Conservation (phyloP, 176 grass and related monocot species). For the Hsuehochloa calcarea region DNA sequence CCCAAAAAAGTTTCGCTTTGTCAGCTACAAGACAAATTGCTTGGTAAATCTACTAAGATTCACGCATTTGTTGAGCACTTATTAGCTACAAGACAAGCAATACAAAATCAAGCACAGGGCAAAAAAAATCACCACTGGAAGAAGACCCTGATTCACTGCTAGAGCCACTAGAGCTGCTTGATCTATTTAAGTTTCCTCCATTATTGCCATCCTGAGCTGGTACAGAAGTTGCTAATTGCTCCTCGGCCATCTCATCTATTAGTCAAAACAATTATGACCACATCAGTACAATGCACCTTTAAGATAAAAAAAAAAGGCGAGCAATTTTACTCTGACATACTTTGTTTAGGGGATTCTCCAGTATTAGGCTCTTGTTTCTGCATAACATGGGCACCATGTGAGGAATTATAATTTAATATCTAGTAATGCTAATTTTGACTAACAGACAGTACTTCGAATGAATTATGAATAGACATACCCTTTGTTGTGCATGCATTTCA, state of each 20-base stretch:
- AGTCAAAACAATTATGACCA: not conserved
- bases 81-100: not conserved
- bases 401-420: not conserved
- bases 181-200: conserved; percentile 58
- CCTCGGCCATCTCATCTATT: conserved; percentile 9
- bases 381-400: conserved; percentile 1
- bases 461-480: conserved; percentile 34
- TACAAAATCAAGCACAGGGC: not conserved
- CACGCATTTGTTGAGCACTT: not conserved
- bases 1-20: not conserved
- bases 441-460: too few species aligned
- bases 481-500: conserved; percentile 45
- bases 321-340: not conserved
- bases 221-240: conserved; percentile 39
- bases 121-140: conserved; percentile 64
- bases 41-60: not conserved
- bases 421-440: not conserved
- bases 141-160: conserved; percentile 90
- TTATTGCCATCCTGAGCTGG: conserved; percentile 46
- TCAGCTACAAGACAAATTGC: not conserved
- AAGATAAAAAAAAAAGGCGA: conserved; percentile 5
- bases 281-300: conserved; percentile 13
- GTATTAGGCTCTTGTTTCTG: conserved; percentile 37
- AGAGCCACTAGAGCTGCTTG: conserved; percentile 46
- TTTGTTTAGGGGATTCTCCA: conserved; percentile 35